A percentile compares a stretch with the other conserved stretches of the same genome.
phyloP scores from a whole-genome alignment of 2,329 filamentous ascomycete genomes.

The Chrysoporthe deuterocubensis region DNA sequence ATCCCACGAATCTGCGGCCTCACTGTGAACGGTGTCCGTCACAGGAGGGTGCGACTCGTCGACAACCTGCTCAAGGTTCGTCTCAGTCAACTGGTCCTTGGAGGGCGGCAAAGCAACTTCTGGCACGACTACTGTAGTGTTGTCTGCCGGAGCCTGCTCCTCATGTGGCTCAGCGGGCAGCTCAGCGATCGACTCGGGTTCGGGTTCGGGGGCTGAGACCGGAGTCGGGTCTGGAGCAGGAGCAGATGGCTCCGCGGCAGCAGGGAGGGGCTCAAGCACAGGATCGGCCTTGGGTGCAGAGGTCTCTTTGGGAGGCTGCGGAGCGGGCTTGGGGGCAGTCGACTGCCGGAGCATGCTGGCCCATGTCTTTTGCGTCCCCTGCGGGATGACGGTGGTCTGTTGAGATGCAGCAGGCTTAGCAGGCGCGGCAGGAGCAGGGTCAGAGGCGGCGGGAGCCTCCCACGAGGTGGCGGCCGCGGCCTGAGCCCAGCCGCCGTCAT shows the following conservation, averaged over 20 bases:
- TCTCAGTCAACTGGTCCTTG: conserved; percentile 84
- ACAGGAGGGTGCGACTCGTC: conserved; percentile 78
- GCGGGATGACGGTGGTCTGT: conserved; percentile 42
- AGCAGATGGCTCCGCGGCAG: conserved; percentile 38
- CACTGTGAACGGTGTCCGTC: conserved; percentile 86
- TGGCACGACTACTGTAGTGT: conserved; percentile 50
- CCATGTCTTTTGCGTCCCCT: conserved; percentile 65
- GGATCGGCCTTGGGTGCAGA: conserved; percentile 51
- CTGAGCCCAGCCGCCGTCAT: conserved; percentile 38
- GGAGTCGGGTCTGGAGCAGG: conserved; percentile 20
- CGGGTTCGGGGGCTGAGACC: conserved; percentile 35
- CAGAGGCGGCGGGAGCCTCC: conserved; percentile 46
- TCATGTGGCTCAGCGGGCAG: conserved; percentile 34
- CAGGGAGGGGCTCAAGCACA: conserved; percentile 47
- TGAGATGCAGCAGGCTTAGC: conserved; percentile 33
- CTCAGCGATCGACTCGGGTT: conserved; percentile 43
- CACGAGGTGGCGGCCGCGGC: conserved; percentile 44
- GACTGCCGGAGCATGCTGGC: conserved; percentile 74
- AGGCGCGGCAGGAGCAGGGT: conserved; percentile 38
- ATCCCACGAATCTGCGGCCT: conserved; percentile 84
- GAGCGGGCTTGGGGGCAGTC: conserved; percentile 59
- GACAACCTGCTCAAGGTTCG: conserved; percentile 88
- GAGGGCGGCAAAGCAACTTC: conserved; percentile 67
- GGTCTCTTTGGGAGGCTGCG: conserved; percentile 55
- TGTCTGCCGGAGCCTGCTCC: conserved; percentile 37